Base-by-base conservation (phyloP, 192 early-diverging fungal species). In the Rhizophagus clarus region DNA sequence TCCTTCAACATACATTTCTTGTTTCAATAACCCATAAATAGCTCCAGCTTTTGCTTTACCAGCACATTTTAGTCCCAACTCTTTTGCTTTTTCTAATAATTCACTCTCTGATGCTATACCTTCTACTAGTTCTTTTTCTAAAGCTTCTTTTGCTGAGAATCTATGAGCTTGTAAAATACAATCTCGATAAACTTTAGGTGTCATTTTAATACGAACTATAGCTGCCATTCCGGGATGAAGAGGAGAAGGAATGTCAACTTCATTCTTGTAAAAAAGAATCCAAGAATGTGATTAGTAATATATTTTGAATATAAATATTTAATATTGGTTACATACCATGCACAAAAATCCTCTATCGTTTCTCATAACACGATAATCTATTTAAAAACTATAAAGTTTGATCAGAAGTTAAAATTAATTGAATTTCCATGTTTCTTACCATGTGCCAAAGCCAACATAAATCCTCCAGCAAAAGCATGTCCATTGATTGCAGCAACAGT, bases 381-480 rank as follows among this genome's bases (percentile, higher is more conserved):
- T 40, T 68, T 32, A 67, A 32, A 32, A 4, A 69, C 1, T 12
- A 32, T 6, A 8, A 69, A 29, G 28, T 9, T 32, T 22, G 6
- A 37, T 34, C 22, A 1, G n/a, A 45, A 45, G 11, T 37, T 32
- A 37, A 37, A 20, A 20, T 34, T 9, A 69, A 69, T 40, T 5
- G 3, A 40, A 32, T 69, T 34, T 32, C 26, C 7, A 32, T 32
- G 63, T 74, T 24, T 45, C 79, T 75, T 84, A 87, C 85, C 86
- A 72, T 89, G 87, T 40, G 86, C 84, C 47, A 89, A 68, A 22
- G 90, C 86, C 49, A 90, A 81, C 83, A 91, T 79, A 82, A 89
- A 93, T 17, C 93, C 93, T 72, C 93, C 93, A n/a, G 93, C 93
- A 85, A 94, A 94, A 22, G 93, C 91, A 63, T 94, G 93, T 85